Conservation (phyloP, 768 basidiomycete genomes). For the Plicaturopsis crispa region DNA sequence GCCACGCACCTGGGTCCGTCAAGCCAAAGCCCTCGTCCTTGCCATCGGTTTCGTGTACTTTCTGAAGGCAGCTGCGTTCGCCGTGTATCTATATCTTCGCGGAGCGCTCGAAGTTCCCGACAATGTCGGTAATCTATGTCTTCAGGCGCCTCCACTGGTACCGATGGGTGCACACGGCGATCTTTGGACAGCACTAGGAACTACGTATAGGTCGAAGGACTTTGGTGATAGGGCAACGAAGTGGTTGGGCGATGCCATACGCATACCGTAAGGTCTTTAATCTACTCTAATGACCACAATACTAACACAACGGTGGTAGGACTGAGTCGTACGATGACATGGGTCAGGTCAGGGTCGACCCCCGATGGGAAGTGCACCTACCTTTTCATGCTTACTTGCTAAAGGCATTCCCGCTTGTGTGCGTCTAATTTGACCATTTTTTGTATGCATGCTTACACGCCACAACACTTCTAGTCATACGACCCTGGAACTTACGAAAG, state of each 20-base stretch:
- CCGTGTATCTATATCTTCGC: no score
- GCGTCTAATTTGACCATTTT: conserved; percentile 10
- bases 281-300: conserved; percentile 12
- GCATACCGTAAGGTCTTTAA: conserved; percentile 16
- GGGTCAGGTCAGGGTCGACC: conserved; percentile 38
- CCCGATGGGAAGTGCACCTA: conserved; percentile 35
- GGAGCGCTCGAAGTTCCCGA: no score
- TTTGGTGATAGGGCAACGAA: conserved; percentile 35
- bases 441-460: conserved; percentile 2
- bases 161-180: no score
- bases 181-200: no score
- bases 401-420: conserved; percentile 59
- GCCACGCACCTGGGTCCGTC: no score
- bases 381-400: conserved; percentile 33
- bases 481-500: conserved; percentile 40
- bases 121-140: no score
- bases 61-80: no score
- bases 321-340: conserved; percentile 47
- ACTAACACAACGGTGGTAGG: conserved; percentile 22
- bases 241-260: conserved; percentile 41
- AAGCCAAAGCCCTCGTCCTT: no score
- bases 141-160: no score
- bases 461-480: conserved; percentile 33
- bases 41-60: no score
- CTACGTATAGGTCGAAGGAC: conserved; percentile 21